These are phyloP conservation scores for Saturnispora gosingensis DNA, from an alignment of 805 yeast genomes.

Conservation along the genomic window DNA sequence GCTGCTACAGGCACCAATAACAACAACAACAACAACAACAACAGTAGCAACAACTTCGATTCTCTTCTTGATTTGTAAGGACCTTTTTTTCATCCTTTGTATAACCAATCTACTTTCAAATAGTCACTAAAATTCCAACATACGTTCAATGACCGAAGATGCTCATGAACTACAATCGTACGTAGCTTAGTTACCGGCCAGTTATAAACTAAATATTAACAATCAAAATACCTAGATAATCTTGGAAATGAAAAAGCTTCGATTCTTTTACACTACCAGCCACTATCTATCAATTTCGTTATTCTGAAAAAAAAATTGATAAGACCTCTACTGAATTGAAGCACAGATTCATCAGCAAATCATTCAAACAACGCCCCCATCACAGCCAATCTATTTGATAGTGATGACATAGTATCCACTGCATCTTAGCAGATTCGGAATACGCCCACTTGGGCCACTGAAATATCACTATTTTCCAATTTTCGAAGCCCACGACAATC, in stretches of 20 bases:
- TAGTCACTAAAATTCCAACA: background rate
- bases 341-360: background rate
- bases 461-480: background rate
- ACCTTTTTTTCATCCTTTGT: background rate
- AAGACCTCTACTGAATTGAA: background rate
- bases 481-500: background rate
- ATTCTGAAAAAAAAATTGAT: background rate
- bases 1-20: background rate
- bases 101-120: background rate
- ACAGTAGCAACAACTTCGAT: conserved; percentile 1
- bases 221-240: background rate
- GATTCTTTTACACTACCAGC: background rate
- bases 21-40: conserved; percentile 2
- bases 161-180: background rate
- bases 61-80: conserved; percentile 9
- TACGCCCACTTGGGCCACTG: background rate
- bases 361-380: background rate
- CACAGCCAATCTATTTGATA: background rate
- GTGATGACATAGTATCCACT: background rate
- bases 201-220: background rate
- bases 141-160: background rate
- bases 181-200: background rate
- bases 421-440: background rate
- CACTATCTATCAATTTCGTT: background rate
- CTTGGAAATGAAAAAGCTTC: background rate